Evolutionary conservation across 2,329 filamentous ascomycete species (phyloP).

Genomic region (Blastomyces parvus): DNA sequence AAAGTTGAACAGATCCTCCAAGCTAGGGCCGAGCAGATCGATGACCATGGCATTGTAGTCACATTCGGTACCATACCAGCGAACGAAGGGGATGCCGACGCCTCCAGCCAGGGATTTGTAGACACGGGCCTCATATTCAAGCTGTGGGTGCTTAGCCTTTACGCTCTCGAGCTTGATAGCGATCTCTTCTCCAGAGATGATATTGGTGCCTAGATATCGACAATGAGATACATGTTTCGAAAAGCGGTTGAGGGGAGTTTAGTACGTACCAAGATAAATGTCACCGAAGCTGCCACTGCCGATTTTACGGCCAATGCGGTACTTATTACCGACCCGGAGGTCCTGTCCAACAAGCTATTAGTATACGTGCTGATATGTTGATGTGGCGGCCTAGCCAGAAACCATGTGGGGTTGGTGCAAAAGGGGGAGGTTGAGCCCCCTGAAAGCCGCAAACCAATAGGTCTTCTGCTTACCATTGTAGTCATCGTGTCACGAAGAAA

Average conservation of each 20-base stretch:
- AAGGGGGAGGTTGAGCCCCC: neutral
- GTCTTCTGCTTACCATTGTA: constrained; percentile 48
- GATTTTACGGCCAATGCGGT: constrained; percentile 98
- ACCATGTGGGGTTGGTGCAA: constrained; percentile 7
- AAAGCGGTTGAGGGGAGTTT: constrained; percentile 4
- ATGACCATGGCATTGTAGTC: constrained; percentile 99
- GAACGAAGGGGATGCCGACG: constrained; percentile 96
- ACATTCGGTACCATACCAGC: constrained; percentile 98
- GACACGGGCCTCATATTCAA: constrained; percentile 96
- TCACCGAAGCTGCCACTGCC: constrained; percentile 96
- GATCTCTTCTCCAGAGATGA: constrained; percentile 98
- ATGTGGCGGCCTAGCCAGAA: constrained; percentile 16
- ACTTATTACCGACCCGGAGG: constrained; percentile 98
- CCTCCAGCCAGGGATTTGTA: constrained; percentile 80
- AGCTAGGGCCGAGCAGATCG: constrained; percentile 84
- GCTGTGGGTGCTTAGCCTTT: constrained; percentile 98
- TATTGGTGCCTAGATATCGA: constrained; percentile 68
- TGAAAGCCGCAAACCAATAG: neutral
- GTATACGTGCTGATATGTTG: neutral
- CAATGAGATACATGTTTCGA: constrained; percentile 5
- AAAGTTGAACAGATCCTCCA: constrained; percentile 99
- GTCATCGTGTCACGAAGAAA: constrained; percentile 44
- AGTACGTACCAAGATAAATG: constrained; percentile 71
- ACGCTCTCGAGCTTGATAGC: constrained; percentile 99
- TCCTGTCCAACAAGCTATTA: constrained; percentile 50